Conservation (phyloP, 2,329 filamentous ascomycete genomes). For the Xylariales sp. region DNA sequence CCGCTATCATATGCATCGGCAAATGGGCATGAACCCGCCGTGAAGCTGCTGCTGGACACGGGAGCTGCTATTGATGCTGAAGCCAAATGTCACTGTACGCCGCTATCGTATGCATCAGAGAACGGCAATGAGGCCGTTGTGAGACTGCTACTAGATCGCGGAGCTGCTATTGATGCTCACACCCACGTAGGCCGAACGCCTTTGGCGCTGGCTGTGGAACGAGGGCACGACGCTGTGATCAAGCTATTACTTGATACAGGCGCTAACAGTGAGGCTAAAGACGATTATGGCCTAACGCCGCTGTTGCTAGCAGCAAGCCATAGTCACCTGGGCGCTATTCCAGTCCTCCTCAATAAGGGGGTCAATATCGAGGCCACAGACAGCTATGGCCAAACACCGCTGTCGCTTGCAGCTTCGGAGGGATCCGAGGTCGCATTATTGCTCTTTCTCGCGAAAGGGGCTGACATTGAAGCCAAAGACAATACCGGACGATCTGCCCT, state of each 20-base stretch:
- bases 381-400: neutral
- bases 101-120: slow-evolving; percentile 2
- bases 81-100: slow-evolving; percentile 1
- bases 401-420: neutral
- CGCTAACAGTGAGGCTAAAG: neutral
- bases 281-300: neutral
- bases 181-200: too few species aligned
- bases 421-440: neutral
- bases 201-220: neutral
- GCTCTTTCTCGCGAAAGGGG: neutral
- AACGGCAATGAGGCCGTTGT: slow-evolving; percentile 3
- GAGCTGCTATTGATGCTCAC: too few species aligned
- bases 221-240: neutral
- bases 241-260: neutral
- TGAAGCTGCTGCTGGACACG: neutral
- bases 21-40: neutral
- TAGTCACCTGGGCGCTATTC: neutral
- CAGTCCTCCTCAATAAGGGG: neutral
- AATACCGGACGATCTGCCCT: neutral
- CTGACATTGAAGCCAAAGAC: neutral
- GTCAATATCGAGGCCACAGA: neutral
- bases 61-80: neutral
- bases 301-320: neutral
- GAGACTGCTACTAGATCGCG: slow-evolving; percentile 1
- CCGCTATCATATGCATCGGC: neutral